These are phyloP conservation scores for Neocatenulostroma microsporum DNA, from an alignment of 2,329 filamentous ascomycete genomes.

Conservation along the genomic window DNA sequence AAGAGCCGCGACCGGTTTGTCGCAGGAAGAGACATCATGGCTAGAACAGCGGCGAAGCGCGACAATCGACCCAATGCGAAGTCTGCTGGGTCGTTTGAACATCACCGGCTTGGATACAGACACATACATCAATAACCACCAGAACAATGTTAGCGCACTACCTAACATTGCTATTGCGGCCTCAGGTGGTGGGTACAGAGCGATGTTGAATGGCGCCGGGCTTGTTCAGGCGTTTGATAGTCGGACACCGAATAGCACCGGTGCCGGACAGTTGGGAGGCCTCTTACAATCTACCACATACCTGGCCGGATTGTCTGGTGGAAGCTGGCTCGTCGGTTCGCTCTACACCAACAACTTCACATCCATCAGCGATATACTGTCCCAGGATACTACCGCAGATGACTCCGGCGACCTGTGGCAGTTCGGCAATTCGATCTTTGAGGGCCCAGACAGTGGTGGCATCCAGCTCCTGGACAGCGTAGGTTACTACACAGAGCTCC, in stretches of 20 bases:
- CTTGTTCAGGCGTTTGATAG: conserved; percentile 71
- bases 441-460: conserved; percentile 46
- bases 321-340: conserved; percentile 77
- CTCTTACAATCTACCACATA: conserved; percentile 76
- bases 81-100: conserved; percentile 62
- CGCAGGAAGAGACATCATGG: conserved; percentile 65
- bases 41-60: conserved; percentile 61
- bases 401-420: conserved; percentile 48
- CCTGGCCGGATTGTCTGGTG: conserved; percentile 70
- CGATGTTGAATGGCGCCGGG: conserved; percentile 77
- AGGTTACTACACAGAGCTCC: conserved; percentile 56
- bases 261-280: conserved; percentile 64
- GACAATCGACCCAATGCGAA: conserved; percentile 66
- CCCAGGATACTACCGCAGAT: conserved; percentile 22
- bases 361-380: conserved; percentile 52
- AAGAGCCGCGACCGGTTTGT: conserved; percentile 56
- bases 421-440: conserved; percentile 54
- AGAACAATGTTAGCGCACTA: conserved; percentile 48
- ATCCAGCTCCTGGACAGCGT: conserved; percentile 49
- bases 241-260: conserved; percentile 56
- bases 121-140: conserved; percentile 57
- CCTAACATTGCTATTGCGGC: conserved; percentile 69
- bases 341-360: conserved; percentile 73
- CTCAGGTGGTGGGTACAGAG: conserved; percentile 79
- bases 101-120: conserved; percentile 73